phyloP scores from a whole-genome alignment of 371 early-diverging fungal genomes.

The Apophysomyces ossiformis region DNA sequence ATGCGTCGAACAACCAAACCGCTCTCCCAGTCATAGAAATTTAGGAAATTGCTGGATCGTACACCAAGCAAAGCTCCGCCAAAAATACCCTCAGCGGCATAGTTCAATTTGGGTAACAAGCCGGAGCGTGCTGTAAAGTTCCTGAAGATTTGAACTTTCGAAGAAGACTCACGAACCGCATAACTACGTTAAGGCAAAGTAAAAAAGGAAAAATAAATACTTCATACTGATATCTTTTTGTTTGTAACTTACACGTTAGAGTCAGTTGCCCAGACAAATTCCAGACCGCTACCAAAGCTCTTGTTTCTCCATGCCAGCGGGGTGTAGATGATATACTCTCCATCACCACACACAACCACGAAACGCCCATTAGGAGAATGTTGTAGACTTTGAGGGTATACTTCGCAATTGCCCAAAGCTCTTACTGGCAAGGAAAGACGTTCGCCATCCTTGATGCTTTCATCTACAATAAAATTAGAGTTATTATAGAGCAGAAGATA shows the following conservation, averaged over 20 bases:
- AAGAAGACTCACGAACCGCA: constrained; percentile 92
- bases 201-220: too few relatives aligned
- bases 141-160: constrained; percentile 88
- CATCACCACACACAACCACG: constrained; percentile 98
- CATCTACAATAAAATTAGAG: constrained; percentile 46
- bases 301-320: constrained; percentile 99
- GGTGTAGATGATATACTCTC: constrained; percentile 99
- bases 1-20: constrained; percentile 91
- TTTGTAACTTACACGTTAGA: constrained; percentile 74
- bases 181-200: constrained; percentile 49
- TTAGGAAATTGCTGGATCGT: constrained; percentile 80
- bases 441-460: constrained; percentile 90
- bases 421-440: constrained; percentile 84
- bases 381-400: constrained; percentile 95
- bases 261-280: constrained; percentile 97
- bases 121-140: constrained; percentile 88
- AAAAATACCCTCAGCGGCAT: constrained; percentile 91
- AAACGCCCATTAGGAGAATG: constrained; percentile 98
- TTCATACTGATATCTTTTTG: background rate
- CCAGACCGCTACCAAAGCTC: constrained; percentile 93
- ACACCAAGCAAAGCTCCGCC: constrained; percentile 94
- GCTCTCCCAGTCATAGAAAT: constrained; percentile 97
- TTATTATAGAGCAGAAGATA: too few relatives aligned
- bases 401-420: constrained; percentile 97
- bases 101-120: constrained; percentile 68